phyloP scores from a whole-genome alignment of 345 rosid genomes.

The Lepidium sativum region DNA sequence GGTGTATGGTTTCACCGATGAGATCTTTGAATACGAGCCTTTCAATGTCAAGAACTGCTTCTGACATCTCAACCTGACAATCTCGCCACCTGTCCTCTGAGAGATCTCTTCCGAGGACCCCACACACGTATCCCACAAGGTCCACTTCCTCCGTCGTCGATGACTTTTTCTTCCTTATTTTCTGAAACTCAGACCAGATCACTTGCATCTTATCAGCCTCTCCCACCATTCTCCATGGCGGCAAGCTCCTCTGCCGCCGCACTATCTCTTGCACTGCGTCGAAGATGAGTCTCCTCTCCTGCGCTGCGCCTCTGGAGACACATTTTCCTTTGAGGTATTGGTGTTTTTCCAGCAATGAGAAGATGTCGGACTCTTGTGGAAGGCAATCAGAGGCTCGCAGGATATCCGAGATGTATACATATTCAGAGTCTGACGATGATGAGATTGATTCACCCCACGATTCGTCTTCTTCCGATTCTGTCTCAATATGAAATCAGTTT shows the following conservation, averaged over 20 bases:
- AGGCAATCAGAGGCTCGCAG: slow-evolving; percentile 49
- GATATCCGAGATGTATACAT: slow-evolving; percentile 62
- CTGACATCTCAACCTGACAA: slow-evolving; percentile 59
- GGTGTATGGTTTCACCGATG: slow-evolving; percentile 67
- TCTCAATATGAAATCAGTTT: background rate
- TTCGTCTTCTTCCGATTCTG: slow-evolving; percentile 75
- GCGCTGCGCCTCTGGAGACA: slow-evolving; percentile 39
- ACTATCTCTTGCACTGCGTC: slow-evolving; percentile 63
- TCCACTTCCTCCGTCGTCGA: slow-evolving; percentile 22
- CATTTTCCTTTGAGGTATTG: slow-evolving; percentile 50
- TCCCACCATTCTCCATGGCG: slow-evolving; percentile 45
- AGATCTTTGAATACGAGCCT: slow-evolving; percentile 76
- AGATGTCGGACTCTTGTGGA: slow-evolving; percentile 51
- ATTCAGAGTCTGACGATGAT: slow-evolving; percentile 42
- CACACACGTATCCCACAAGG: slow-evolving; percentile 52
- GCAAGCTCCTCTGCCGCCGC: slow-evolving; percentile 37
- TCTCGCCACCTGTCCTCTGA: slow-evolving; percentile 70
- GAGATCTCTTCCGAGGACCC: slow-evolving; percentile 67
- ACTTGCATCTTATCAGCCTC: slow-evolving; percentile 33
- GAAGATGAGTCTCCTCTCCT: slow-evolving; percentile 59
- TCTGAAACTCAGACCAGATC: slow-evolving; percentile 61
- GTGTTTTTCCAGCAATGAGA: slow-evolving; percentile 65
- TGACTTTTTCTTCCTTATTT: slow-evolving; percentile 40
- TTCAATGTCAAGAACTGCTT: slow-evolving; percentile 66
- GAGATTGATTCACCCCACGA: slow-evolving; percentile 39